phyloP scores from a whole-genome alignment of 495 filamentous ascomycete species.

The Aspergillus leporis region DNA sequence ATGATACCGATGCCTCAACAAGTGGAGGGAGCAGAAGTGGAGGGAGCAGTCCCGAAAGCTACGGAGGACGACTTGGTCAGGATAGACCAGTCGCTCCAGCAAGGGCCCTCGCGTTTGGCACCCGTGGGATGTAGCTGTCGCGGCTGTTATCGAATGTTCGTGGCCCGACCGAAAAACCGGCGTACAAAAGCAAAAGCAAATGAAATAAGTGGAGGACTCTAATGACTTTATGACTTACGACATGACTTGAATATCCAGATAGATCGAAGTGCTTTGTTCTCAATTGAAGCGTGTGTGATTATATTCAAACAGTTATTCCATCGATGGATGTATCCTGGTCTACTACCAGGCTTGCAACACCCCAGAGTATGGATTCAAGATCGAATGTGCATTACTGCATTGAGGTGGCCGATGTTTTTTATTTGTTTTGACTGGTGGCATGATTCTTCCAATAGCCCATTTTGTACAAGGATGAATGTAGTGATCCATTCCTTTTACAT shows the following conservation, averaged over 20 bases:
- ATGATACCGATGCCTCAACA: constrained; percentile 48
- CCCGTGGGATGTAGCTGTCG: constrained; percentile 9
- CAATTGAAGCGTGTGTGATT: background rate
- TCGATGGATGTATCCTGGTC: constrained; percentile 9
- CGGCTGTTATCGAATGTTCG: background rate
- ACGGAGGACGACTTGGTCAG: constrained; percentile 20
- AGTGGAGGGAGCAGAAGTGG: constrained; percentile 54
- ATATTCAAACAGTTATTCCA: background rate
- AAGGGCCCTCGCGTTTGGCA: constrained; percentile 19
- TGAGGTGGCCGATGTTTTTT: constrained; percentile 11
- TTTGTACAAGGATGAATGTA: background rate
- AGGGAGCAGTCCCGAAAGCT: constrained; percentile 57
- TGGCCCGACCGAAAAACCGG: background rate
- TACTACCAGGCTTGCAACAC: constrained; percentile 11
- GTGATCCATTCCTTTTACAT: background rate
- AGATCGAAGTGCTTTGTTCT: constrained; percentile 22
- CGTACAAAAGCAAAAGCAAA: constrained; percentile 10
- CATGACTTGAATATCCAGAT: constrained; percentile 28
- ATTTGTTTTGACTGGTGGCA: background rate
- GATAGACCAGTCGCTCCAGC: constrained; percentile 16
- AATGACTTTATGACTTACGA: constrained; percentile 27
- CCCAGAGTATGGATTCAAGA: constrained; percentile 7
- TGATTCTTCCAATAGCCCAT: background rate
- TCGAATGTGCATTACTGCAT: constrained; percentile 10
- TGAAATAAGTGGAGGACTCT: constrained; percentile 1